Evolutionary conservation across 805 yeast species (phyloP).

Genomic region (Starmerella tilneyi): DNA sequence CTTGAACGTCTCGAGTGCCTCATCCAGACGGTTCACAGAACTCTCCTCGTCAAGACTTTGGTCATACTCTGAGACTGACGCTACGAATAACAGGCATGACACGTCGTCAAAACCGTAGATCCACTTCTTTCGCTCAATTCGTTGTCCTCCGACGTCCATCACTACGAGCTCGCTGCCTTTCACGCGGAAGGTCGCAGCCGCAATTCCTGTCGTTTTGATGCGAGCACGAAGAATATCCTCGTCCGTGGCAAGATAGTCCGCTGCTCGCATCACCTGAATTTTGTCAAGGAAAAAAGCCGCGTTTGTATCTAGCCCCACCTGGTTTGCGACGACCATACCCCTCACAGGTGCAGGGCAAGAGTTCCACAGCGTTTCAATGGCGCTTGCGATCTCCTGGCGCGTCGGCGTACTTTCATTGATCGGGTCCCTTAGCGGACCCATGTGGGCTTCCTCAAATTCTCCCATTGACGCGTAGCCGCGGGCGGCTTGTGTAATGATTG

Average conservation of each 20-base stretch:
- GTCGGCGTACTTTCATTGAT: background rate
- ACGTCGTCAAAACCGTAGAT: conserved; percentile 90
- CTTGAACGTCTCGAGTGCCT: conserved; percentile 73
- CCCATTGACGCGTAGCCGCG: conserved; percentile 6
- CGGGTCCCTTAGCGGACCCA: background rate
- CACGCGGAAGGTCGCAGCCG: conserved; percentile 70
- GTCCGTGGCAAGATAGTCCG: conserved; percentile 60
- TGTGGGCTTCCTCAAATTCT: conserved; percentile 9
- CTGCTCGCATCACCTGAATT: conserved; percentile 53
- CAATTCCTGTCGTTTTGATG: conserved; percentile 90
- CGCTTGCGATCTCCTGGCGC: conserved; percentile 46
- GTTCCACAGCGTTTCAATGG: conserved; percentile 60
- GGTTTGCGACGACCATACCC: conserved; percentile 43
- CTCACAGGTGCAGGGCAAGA: conserved; percentile 34
- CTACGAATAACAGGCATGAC: conserved; percentile 75
- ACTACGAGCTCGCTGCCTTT: conserved; percentile 57
- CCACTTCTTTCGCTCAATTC: conserved; percentile 95
- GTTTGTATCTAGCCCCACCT: conserved; percentile 76
- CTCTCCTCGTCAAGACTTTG: conserved; percentile 86
- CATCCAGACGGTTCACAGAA: conserved; percentile 80
- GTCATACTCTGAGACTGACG: conserved; percentile 86
- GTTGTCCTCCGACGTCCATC: conserved; percentile 94
- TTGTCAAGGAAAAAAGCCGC: conserved; percentile 73
- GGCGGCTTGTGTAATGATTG: conserved; percentile 11
- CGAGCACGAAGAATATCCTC: conserved; percentile 82